Conservation (phyloP, 176 grass and related monocot genomes). For the Bolboschoenus planiculmis region DNA sequence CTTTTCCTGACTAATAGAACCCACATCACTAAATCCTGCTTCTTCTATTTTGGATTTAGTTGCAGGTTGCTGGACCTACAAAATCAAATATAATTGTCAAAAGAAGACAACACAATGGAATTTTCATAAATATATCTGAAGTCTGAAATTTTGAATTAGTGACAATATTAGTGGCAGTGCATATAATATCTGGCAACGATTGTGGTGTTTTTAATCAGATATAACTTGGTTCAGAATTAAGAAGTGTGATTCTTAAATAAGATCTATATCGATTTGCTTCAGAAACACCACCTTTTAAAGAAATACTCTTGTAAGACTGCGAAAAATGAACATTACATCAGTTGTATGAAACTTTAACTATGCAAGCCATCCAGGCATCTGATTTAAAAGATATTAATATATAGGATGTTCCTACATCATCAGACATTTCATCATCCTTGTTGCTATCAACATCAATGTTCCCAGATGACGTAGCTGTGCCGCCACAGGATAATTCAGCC, state of each 20-base stretch:
- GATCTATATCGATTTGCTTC: neutral
- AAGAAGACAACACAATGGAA: neutral
- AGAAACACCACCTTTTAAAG: neutral
- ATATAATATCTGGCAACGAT: neutral
- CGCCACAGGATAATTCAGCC: slow-evolving; percentile 18
- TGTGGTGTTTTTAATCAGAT: neutral
- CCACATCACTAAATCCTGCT: neutral
- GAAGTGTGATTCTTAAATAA: neutral
- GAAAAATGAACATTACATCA: neutral
- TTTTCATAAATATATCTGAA: neutral
- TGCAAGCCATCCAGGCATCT: neutral
- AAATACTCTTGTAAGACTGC: neutral
- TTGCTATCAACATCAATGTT: neutral
- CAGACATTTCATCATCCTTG: neutral
- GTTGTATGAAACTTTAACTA: neutral
- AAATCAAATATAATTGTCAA: neutral
- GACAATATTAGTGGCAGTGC: neutral
- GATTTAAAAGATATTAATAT: neutral
- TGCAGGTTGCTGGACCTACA: slow-evolving; percentile 6
- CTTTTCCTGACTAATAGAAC: slow-evolving; percentile 16
- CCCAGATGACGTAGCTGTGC: neutral
- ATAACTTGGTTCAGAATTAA: neutral
- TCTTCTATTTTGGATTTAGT: slow-evolving; percentile 17
- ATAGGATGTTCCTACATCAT: neutral
- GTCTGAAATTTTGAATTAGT: neutral